phyloP scores from a whole-genome alignment of 2,329 filamentous ascomycete genomes.

The Cylindrodendrum hubeiense region DNA sequence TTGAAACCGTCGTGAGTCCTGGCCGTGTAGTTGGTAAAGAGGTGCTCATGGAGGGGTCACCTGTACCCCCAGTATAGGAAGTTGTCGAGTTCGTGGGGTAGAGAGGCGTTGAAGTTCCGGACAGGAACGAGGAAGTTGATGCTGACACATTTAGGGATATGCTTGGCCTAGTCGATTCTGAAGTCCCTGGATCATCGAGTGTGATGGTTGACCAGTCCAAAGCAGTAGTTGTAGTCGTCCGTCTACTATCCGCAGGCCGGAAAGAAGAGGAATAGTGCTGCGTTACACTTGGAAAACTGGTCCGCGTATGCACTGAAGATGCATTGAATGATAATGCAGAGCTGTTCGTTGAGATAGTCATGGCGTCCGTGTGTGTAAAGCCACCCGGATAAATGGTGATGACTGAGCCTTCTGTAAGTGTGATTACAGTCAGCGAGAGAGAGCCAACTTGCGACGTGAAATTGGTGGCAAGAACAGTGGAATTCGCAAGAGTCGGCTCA shows the following conservation, averaged over 20 bases:
- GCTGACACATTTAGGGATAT: slow-evolving; percentile 13
- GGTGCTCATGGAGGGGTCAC: not conserved
- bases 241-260: not conserved
- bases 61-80: not conserved
- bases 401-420: slow-evolving; percentile 26
- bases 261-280: slow-evolving; percentile 3
- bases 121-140: slow-evolving; percentile 18
- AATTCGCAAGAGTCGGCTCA: slow-evolving; percentile 10
- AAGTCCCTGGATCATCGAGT: slow-evolving; percentile 15
- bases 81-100: slow-evolving; percentile 4
- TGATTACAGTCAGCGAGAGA: slow-evolving; percentile 20
- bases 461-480: slow-evolving; percentile 24
- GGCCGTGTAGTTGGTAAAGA: slow-evolving; percentile 11
- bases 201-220: slow-evolving; percentile 35
- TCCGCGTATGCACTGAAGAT: slow-evolving; percentile 14
- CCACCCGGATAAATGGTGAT: slow-evolving; percentile 35
- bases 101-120: not conserved
- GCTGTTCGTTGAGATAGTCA: slow-evolving; percentile 10
- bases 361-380: slow-evolving; percentile 20
- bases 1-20: slow-evolving; percentile 10
- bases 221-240: slow-evolving; percentile 16
- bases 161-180: not conserved
- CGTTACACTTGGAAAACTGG: slow-evolving; percentile 16
- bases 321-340: slow-evolving; percentile 18
- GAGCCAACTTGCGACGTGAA: slow-evolving; percentile 9